These are phyloP conservation scores for Candida manassasensis DNA, from an alignment of 805 yeast species.

Conservation along the genomic window DNA sequence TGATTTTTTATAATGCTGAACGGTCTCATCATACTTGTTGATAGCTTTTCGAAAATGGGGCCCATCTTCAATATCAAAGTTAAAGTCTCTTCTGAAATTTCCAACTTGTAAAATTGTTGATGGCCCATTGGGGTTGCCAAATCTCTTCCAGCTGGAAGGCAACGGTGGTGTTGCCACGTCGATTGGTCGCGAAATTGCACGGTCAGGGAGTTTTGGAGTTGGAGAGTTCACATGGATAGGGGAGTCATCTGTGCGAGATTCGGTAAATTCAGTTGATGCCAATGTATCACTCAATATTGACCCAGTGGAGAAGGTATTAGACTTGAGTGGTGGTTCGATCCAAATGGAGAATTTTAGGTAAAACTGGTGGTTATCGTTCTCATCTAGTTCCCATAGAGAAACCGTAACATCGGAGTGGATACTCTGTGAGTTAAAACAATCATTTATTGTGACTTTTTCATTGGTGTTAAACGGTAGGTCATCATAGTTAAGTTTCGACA, in stretches of 20 bases:
- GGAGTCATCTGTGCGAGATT: too few relatives aligned
- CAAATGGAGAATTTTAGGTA: slow-evolving; percentile 24
- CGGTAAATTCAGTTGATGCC: too few relatives aligned
- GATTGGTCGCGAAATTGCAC: too few relatives aligned
- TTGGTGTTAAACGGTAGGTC: slow-evolving; percentile 22
- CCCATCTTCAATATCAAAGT: slow-evolving; percentile 37
- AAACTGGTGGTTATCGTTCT: slow-evolving; percentile 10
- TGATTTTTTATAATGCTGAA: slow-evolving; percentile 25
- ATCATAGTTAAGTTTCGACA: slow-evolving; percentile 25
- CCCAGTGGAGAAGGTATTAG: background rate
- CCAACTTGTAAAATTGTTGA: slow-evolving; percentile 7
- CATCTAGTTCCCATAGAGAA: slow-evolving; percentile 23
- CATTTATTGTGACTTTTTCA: slow-evolving; percentile 27
- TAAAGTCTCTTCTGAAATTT: slow-evolving; percentile 27
- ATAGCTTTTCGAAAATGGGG: slow-evolving; percentile 37
- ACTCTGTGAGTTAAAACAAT: slow-evolving; percentile 13
- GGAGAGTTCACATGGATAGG: too few relatives aligned
- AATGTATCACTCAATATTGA: too few relatives aligned
- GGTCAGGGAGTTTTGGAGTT: too few relatives aligned
- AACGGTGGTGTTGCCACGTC: too few relatives aligned
- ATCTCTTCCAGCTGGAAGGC: too few relatives aligned
- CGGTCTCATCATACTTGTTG: slow-evolving; percentile 24
- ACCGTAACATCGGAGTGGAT: slow-evolving; percentile 18
- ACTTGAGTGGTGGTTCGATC: slow-evolving; percentile 14
- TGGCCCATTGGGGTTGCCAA: too few relatives aligned